Percentiles rank a stretch among this genome's conserved stretches.
Evolutionary conservation across 2,329 filamentous ascomycete species (phyloP).

Genomic region (Hypoxylon sp.): DNA sequence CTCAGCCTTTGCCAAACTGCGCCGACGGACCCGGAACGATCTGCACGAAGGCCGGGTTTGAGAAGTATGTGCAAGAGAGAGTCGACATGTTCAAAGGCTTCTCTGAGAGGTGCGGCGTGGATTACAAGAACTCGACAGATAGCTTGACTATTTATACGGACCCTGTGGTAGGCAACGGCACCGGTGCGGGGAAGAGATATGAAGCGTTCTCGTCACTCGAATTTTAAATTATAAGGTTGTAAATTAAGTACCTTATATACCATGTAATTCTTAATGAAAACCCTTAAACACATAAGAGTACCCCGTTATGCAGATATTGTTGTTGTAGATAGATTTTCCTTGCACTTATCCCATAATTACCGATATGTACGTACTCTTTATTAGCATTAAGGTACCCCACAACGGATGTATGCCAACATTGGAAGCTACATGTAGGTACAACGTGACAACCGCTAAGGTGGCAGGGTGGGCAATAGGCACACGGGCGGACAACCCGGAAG

Average conservation of each 20-base stretch:
- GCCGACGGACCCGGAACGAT: slow-evolving; percentile 60
- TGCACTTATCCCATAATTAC: no score
- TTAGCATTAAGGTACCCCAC: neutral
- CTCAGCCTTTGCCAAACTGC: slow-evolving; percentile 59
- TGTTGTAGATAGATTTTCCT: no score
- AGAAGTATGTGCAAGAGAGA: slow-evolving; percentile 56
- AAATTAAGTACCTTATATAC: no score
- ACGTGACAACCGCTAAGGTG: no score
- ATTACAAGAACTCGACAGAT: slow-evolving; percentile 51
- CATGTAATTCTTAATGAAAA: no score
- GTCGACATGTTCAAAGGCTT: slow-evolving; percentile 57
- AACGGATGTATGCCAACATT: neutral
- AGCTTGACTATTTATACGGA: slow-evolving; percentile 49
- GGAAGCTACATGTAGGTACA: no score
- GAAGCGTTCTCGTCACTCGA: slow-evolving; percentile 35
- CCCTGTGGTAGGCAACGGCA: slow-evolving; percentile 47
- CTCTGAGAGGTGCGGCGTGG: slow-evolving; percentile 55
- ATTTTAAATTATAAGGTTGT: slow-evolving; percentile 1
- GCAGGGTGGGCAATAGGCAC: neutral
- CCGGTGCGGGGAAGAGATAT: slow-evolving; percentile 50
- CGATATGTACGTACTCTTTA: no score
- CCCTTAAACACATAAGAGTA: no score
- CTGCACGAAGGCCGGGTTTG: slow-evolving; percentile 58
- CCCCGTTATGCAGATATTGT: no score
- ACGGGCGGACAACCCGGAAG: neutral